Evolutionary conservation across 768 basidiomycete species (phyloP).

Genomic region (Boletus reticuloceps): DNA sequence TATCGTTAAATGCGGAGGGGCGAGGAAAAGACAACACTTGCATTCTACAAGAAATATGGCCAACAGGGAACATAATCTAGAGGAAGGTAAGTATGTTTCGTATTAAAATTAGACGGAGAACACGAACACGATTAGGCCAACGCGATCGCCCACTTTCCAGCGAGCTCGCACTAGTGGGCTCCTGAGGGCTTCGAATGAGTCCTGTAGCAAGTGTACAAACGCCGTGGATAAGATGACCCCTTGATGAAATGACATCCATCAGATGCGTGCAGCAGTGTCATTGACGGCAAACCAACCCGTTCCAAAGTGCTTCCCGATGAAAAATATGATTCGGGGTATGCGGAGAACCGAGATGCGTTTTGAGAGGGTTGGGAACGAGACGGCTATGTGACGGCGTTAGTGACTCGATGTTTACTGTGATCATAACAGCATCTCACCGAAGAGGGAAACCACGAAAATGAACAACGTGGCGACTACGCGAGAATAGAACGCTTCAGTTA

Average conservation of each 20-base stretch:
- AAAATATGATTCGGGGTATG: constrained; percentile 70
- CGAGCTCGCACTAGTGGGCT: constrained; percentile 42
- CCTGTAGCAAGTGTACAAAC: constrained; percentile 78
- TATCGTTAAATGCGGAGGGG: neutral
- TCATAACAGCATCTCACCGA: constrained; percentile 45
- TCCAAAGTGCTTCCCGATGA: constrained; percentile 86
- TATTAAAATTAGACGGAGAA: neutral
- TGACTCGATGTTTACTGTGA: neutral
- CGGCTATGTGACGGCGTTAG: constrained; percentile 41
- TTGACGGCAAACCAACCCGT: constrained; percentile 45
- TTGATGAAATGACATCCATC: constrained; percentile 11
- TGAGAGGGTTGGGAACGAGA: constrained; percentile 69
- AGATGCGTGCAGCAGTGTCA: neutral
- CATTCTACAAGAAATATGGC: constrained; percentile 81
- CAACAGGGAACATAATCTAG: constrained; percentile 61
- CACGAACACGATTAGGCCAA: constrained; percentile 73
- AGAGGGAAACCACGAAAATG: constrained; percentile 61
- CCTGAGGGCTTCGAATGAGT: constrained; percentile 63
- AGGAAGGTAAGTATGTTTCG: neutral
- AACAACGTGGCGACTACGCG: constrained; percentile 29
- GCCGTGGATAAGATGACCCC: constrained; percentile 83
- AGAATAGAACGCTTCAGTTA: neutral
- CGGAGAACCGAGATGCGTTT: constrained; percentile 49
- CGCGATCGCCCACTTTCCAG: constrained; percentile 55
- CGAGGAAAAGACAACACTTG: constrained; percentile 33